phyloP scores from a whole-genome alignment of 805 yeast species.

The Candida patagonica region DNA sequence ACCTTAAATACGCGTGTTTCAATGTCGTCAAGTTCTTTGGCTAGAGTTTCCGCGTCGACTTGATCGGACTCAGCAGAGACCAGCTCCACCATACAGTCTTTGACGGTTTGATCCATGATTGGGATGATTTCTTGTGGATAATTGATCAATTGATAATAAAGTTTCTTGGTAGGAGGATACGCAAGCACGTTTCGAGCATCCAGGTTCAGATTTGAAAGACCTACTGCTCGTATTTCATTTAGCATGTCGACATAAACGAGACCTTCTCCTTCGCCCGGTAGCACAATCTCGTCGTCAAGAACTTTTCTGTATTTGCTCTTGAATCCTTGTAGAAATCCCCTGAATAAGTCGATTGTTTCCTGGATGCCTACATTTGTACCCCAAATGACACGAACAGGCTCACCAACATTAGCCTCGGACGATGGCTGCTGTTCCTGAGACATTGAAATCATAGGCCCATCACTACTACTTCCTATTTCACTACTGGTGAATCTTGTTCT shows the following conservation, averaged over 20 bases:
- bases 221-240: slow-evolving; percentile 65
- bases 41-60: slow-evolving; percentile 3
- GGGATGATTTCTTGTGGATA: slow-evolving; percentile 97
- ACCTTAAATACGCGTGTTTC: slow-evolving; percentile 79
- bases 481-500: slow-evolving; percentile 39
- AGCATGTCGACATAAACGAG: slow-evolving; percentile 65
- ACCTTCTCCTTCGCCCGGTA: slow-evolving; percentile 54
- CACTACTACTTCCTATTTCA: slow-evolving; percentile 21
- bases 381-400: slow-evolving; percentile 90
- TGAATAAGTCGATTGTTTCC: slow-evolving; percentile 71
- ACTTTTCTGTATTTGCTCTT: slow-evolving; percentile 56
- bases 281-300: slow-evolving; percentile 24
- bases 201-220: slow-evolving; percentile 72
- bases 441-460: slow-evolving; percentile 8
- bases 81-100: slow-evolving; percentile 66
- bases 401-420: slow-evolving; percentile 37
- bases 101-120: slow-evolving; percentile 92
- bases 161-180: slow-evolving; percentile 62
- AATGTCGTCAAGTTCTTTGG: slow-evolving; percentile 48
- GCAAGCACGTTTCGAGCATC: slow-evolving; percentile 76
- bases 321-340: slow-evolving; percentile 77
- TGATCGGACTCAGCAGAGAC: slow-evolving; percentile 20
- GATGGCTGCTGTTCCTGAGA: slow-evolving; percentile 12
- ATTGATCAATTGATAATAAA: slow-evolving; percentile 77
- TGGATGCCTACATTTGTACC: slow-evolving; percentile 94